Percentiles rank a stretch among this genome's conserved stretches.
Conservation (phyloP, 1,139 yeast genomes). For the Candida smagusa region DNA sequence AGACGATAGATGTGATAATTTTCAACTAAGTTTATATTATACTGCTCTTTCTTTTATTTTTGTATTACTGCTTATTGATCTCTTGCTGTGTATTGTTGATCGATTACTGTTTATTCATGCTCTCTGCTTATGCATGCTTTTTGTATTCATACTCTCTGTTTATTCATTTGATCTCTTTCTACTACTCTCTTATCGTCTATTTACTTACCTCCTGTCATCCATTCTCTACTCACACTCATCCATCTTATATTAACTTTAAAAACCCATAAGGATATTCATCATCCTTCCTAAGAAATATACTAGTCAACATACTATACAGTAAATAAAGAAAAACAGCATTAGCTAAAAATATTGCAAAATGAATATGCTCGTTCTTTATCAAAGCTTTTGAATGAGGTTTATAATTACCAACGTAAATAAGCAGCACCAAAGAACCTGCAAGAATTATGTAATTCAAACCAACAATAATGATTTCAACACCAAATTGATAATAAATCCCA, state of each 20-base stretch:
- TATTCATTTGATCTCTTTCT: no score
- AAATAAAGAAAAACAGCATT: constrained; percentile 22
- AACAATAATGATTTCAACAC: constrained; percentile 56
- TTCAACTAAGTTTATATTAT: no score
- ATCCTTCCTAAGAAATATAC: constrained; percentile 39
- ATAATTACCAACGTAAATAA: constrained; percentile 38
- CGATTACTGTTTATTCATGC: no score
- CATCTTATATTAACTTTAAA: constrained; percentile 23
- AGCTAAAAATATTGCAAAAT: constrained; percentile 17
- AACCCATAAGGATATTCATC: constrained; percentile 38
- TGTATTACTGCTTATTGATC: no score
- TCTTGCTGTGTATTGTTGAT: no score
- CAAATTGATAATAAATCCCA: constrained; percentile 65
- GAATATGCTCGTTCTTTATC: constrained; percentile 17
- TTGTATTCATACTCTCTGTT: no score
- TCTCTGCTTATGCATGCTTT: no score
- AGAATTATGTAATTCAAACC: constrained; percentile 46
- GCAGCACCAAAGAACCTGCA: constrained; percentile 33
- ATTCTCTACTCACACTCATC: no score
- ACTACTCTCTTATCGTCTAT: no score
- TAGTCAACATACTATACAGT: constrained; percentile 37
- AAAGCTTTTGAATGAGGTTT: constrained; percentile 17
- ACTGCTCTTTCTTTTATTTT: no score
- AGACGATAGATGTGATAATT: no score
- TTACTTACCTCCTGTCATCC: no score